Conservation (phyloP, 495 filamentous ascomycete species). For the Aspergillus wentii region DNA sequence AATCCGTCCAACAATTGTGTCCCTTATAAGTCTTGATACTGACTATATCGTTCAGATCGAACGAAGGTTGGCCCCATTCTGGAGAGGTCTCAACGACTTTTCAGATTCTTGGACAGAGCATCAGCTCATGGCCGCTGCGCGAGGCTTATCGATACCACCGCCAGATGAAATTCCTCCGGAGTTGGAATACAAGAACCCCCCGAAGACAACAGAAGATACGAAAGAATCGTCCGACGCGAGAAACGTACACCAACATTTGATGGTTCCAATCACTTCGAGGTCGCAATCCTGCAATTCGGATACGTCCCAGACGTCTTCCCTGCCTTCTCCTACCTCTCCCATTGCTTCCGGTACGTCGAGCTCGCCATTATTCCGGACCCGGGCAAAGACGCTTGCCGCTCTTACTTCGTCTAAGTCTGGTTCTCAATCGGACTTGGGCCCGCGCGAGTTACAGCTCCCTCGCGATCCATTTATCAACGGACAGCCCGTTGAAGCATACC, state of each 20-base stretch:
- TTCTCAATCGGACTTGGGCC: slow-evolving; percentile 63
- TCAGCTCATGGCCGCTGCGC: slow-evolving; percentile 86
- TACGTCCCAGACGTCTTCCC: slow-evolving; percentile 40
- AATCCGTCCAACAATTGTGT: slow-evolving; percentile 11
- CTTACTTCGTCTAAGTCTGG: slow-evolving; percentile 65
- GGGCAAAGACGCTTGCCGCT: slow-evolving; percentile 83
- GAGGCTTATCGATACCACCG: slow-evolving; percentile 77
- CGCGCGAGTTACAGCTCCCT: slow-evolving; percentile 74
- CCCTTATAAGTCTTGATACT: slow-evolving; percentile 6
- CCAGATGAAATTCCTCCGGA: slow-evolving; percentile 76
- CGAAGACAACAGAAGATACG: slow-evolving; percentile 36
- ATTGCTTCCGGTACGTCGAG: slow-evolving; percentile 55
- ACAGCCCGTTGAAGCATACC: slow-evolving; percentile 80
- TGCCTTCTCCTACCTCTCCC: slow-evolving; percentile 45
- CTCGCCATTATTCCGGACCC: slow-evolving; percentile 57
- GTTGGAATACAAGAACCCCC: slow-evolving; percentile 44
- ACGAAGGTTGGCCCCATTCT: slow-evolving; percentile 88
- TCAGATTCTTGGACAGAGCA: slow-evolving; percentile 86
- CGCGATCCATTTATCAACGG: slow-evolving; percentile 88
- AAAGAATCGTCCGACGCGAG: slow-evolving; percentile 31
- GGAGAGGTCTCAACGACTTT: slow-evolving; percentile 88
- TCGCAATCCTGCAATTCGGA: slow-evolving; percentile 76
- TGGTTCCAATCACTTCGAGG: slow-evolving; percentile 68
- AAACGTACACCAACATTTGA: slow-evolving; percentile 62
- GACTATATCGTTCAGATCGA: slow-evolving; percentile 61